Evolutionary conservation across 805 yeast genomes (phyloP), one percentile per base, ranked within the genome.

Genomic region (Zygosaccharomyces lentus): DNA sequence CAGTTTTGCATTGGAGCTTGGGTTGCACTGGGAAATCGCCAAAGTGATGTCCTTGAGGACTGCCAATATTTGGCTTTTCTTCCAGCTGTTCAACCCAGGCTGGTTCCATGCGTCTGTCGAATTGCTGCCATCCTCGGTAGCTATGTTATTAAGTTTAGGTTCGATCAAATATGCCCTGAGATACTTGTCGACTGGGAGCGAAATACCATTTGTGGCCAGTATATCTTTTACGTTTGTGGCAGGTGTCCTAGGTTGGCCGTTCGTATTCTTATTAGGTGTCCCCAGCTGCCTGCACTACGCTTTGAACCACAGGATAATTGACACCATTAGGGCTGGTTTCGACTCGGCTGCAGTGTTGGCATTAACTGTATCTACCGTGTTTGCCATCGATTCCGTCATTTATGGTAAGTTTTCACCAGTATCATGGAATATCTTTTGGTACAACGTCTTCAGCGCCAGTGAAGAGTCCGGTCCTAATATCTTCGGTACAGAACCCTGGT

Each of bases 241-340:
- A 4, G 91, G 91, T 0, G 58, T 90, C 2, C 51, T 85, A 25
- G 97, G 97, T 1, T 91, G 97, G 97, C 97, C 97, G 1, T 91
- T 90, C 64, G 77, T 83, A 0, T 64, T 87, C 46, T 80, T 76
- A 0, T 64, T 88, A 46, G 80, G 81, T 1, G 52, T 77, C 1
- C 93, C 96, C 1, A 72, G 81, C 46, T 73, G 77, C 15, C 39
- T 68, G 1, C 79, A 69, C 58, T 66, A 58, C 49, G 47, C 61
- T 19, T 52, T 51, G 45, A 52, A 51, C 24, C 59, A 58, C 48
- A 53, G 52, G 31, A 42, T 66, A 10, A 57, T 59, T 35, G 46
- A 51, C 2, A 54, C 64, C 4, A 34, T 62, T 16, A 54, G 65
- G 34, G 54, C 66, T 4, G 61, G 56, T 0, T 56, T 61, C 27